phyloP scores from a whole-genome alignment of 345 rosid genomes.

The Arabidopsis thaliana region DNA sequence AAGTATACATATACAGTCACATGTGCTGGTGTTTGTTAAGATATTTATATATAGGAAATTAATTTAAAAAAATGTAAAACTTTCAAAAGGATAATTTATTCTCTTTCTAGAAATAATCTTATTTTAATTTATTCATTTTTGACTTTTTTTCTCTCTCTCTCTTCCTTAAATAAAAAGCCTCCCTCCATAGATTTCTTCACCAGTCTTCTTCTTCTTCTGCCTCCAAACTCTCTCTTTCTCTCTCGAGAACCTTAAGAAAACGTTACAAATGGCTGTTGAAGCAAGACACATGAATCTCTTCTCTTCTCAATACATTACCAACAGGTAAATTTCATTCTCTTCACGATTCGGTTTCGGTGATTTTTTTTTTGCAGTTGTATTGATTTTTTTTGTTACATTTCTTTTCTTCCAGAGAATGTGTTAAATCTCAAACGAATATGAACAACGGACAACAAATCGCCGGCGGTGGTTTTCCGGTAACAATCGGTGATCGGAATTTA shows the following conservation, averaged over 20 bases:
- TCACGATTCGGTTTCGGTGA: not conserved
- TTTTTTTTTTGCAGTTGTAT: not conserved
- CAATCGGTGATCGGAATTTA: slow-evolving; percentile 39
- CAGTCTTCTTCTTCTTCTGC: slow-evolving; percentile 27
- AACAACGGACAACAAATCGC: slow-evolving; percentile 52
- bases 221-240: slow-evolving; percentile 4
- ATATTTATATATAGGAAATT: slow-evolving; percentile 10
- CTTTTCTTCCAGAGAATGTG: slow-evolving; percentile 48
- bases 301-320: slow-evolving; percentile 48
- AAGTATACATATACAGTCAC: slow-evolving; percentile 22
- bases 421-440: slow-evolving; percentile 49
- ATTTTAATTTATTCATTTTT: slow-evolving; percentile 35
- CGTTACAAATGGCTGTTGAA: slow-evolving; percentile 63
- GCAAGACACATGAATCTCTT: slow-evolving; percentile 53
- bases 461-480: slow-evolving; percentile 39
- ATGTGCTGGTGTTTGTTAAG: slow-evolving; percentile 43
- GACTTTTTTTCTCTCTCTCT: slow-evolving; percentile 42
- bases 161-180: slow-evolving; percentile 39
- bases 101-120: slow-evolving; percentile 40
- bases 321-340: slow-evolving; percentile 45
- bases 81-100: slow-evolving; percentile 12
- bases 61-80: not conserved
- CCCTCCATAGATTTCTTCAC: slow-evolving; percentile 40
- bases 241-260: slow-evolving; percentile 28
- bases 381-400: slow-evolving; percentile 10